These are phyloP conservation scores for Eucalyptus globulus DNA, from an alignment of 345 rosid genomes.

Conservation along the genomic window DNA sequence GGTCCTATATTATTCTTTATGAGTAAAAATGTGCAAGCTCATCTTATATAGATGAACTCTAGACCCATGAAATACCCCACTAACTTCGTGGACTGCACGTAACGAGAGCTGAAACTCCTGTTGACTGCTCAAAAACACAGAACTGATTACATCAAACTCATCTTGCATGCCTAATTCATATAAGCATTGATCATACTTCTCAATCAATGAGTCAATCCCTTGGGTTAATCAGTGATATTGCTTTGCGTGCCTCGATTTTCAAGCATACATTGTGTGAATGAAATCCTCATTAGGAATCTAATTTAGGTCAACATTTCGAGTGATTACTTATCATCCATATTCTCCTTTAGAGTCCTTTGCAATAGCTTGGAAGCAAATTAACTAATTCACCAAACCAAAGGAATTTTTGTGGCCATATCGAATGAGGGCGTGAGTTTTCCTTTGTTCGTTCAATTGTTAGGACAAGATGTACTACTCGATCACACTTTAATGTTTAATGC, in stretches of 20 bases:
- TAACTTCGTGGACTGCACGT: not conserved
- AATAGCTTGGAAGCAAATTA: not conserved
- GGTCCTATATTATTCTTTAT: not conserved
- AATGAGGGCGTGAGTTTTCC: not conserved
- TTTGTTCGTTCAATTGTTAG: not conserved
- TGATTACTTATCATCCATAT: not conserved
- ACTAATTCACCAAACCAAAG: not conserved
- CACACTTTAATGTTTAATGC: not conserved
- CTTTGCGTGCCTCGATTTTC: not conserved
- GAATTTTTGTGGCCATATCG: not conserved
- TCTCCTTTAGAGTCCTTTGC: not conserved
- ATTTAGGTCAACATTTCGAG: not conserved
- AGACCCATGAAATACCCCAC: not conserved
- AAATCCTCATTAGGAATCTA: not conserved
- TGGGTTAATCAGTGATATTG: not conserved
- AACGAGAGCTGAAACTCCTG: not conserved
- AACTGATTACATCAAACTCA: not conserved
- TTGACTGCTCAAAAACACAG: rapidly evolving
- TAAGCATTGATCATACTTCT: not conserved
- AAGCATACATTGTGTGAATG: not conserved
- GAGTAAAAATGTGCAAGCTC: not conserved
- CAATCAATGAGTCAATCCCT: not conserved
- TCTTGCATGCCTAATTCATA: not conserved
- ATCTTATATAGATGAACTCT: not conserved
- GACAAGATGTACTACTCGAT: not conserved